Evolutionary conservation across 441 rosid species (phyloP), one percentile per base, ranked within the genome.

Genomic region (Geranium incanum): DNA sequence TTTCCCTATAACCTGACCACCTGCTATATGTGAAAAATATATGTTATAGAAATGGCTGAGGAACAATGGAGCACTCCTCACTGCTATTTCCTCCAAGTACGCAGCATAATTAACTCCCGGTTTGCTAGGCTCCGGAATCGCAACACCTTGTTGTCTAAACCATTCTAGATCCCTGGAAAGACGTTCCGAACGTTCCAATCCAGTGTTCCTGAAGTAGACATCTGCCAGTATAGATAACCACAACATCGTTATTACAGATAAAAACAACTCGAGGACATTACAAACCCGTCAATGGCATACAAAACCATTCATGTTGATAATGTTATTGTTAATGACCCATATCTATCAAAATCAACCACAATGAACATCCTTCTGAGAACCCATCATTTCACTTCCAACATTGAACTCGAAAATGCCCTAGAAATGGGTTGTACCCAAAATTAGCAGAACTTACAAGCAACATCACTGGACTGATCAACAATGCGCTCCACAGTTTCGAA

Each of bases 11-110:
- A 87, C 96, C 79, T 89, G 92, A 77, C 97, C 94, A 36, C 92
- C 97, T 9, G 92, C 92, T 73, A 90, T 83, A 69, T 94, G 99
- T 0, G 97, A 89, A 77, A 94, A 94, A 78, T 91, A 91, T 70
- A 94, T 86, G 72, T 82, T 94, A 84, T 91, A 91, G 81, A 86
- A 90, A 84, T 94, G 96, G 79, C 86, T 78, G 16, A 94, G 86
- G 81, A 91, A 91, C 81, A 86, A 73, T 1, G 97, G 91, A 62
- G 97, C 89, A 77, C 83, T 91, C 80, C 73, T 81, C 75, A 80
- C 83, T 9, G 95, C 95, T 72, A 86, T 81, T 80, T 84, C 88
- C 83, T 86, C 88, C 83, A 94, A 82, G 71, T 91, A 88, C 69
- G 80, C 71, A 71, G 86, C 86, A 75, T 91, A 94, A 2, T 87